Evolutionary conservation across 306 rosid genomes (phyloP).

Genomic region (Carpinus viminea): DNA sequence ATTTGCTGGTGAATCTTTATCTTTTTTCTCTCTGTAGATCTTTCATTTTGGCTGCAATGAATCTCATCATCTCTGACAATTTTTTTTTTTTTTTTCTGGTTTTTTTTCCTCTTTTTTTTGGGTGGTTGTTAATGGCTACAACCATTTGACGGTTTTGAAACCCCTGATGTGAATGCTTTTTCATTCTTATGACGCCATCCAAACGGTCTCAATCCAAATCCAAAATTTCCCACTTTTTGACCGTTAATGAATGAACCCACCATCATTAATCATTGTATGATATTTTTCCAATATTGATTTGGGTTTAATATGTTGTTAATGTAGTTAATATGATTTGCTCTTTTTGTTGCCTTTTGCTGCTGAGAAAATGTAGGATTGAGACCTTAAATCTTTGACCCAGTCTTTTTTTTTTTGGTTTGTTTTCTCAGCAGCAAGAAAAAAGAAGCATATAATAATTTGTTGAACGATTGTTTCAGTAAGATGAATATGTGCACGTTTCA

Average conservation of each 20-base stretch:
- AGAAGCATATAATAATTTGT: background rate
- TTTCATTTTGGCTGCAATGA: background rate
- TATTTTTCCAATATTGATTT: background rate
- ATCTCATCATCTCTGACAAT: background rate
- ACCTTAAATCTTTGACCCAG: background rate
- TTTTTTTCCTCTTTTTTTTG: too few species aligned
- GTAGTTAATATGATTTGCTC: background rate
- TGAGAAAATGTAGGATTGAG: background rate
- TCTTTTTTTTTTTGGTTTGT: background rate
- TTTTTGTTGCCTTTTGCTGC: background rate
- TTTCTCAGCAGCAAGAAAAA: background rate
- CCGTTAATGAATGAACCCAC: constrained; percentile 12
- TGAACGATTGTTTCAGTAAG: background rate
- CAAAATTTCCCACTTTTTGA: background rate
- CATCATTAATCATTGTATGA: background rate
- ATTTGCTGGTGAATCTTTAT: constrained; percentile 12
- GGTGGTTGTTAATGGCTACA: constrained; percentile 3
- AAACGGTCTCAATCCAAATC: background rate
- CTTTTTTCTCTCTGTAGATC: background rate
- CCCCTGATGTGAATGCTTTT: background rate
- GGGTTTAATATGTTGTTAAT: constrained; percentile 1
- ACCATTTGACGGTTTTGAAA: background rate
- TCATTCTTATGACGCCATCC: background rate
- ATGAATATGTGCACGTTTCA: background rate
- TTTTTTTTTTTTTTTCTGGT: background rate